Conservation (phyloP, 805 yeast genomes). For the Yueomyces sp. region DNA sequence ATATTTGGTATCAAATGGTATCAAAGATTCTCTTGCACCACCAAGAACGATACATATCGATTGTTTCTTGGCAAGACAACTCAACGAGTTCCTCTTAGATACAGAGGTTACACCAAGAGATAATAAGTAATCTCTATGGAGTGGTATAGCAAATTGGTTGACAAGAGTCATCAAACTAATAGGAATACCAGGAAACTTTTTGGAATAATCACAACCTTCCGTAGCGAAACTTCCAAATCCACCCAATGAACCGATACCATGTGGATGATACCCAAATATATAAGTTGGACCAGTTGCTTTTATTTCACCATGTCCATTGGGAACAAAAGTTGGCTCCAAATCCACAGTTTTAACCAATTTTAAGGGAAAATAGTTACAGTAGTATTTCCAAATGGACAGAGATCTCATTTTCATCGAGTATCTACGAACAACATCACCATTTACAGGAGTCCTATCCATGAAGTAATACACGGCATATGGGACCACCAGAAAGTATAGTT, state of each 20-base stretch:
- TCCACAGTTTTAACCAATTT: conserved; percentile 51
- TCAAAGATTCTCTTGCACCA: conserved; percentile 83
- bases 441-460: conserved; percentile 54
- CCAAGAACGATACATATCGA: conserved; percentile 88
- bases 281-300: conserved; percentile 51
- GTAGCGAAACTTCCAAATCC: conserved; percentile 76
- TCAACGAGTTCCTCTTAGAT: conserved; percentile 53
- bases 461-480: conserved; percentile 51
- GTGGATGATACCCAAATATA: conserved; percentile 91
- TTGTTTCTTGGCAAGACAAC: conserved; percentile 47
- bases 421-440: conserved; percentile 54
- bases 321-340: conserved; percentile 58
- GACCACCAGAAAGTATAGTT: conserved; percentile 53
- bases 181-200: conserved; percentile 72
- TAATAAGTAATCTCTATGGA: conserved; percentile 74
- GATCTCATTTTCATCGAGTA: conserved; percentile 44
- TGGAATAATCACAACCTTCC: conserved; percentile 60
- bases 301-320: conserved; percentile 8
- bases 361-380: conserved; percentile 72
- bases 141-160: conserved; percentile 72
- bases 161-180: conserved; percentile 66
- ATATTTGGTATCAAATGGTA: conserved; percentile 39
- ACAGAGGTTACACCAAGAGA: conserved; percentile 80
- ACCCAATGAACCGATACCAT: conserved; percentile 89
- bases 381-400: conserved; percentile 51